phyloP scores from a whole-genome alignment of 192 early-diverging fungal genomes.

The Backusella mclennaniae region DNA sequence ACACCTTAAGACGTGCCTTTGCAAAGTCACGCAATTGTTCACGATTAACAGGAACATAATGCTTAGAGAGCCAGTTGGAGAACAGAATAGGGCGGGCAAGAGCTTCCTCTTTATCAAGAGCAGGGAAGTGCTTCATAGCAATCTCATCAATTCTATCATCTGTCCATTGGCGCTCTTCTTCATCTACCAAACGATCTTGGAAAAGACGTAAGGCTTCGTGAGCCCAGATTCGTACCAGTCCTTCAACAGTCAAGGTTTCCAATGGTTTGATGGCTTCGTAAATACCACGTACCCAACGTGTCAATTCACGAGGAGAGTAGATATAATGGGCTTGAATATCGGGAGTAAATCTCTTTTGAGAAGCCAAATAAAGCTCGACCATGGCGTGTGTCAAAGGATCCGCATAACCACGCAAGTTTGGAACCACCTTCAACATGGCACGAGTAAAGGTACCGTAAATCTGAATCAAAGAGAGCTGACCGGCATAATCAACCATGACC shows the following conservation, averaged over 20 bases:
- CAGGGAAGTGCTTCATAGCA: conserved; percentile 88
- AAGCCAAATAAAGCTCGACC: conserved; percentile 93
- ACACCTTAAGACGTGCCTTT: conserved; percentile 91
- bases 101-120: conserved; percentile 63
- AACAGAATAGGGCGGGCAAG: conserved; percentile 91
- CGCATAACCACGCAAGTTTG: conserved; percentile 84
- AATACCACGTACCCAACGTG: conserved; percentile 98
- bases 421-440: conserved; percentile 93
- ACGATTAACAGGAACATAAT: conserved; percentile 87
- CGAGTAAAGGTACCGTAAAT: conserved; percentile 95
- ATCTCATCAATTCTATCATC: conserved; percentile 81
- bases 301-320: conserved; percentile 99
- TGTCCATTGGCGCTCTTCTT: conserved; percentile 90
- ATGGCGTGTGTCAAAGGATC: conserved; percentile 92
- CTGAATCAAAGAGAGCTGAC: conserved; percentile 84
- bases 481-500: conserved; percentile 98
- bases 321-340: conserved; percentile 99
- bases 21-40: conserved; percentile 91
- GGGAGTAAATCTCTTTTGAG: conserved; percentile 91
- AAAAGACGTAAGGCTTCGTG: conserved; percentile 98
- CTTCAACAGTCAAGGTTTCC: conserved; percentile 78
- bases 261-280: conserved; percentile 89
- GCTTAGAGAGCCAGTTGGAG: conserved; percentile 96
- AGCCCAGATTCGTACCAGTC: conserved; percentile 94
- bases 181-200: conserved; percentile 94